Evolutionary conservation across 495 filamentous ascomycete genomes (phyloP).

Genomic region (Penicillium macrosclerotiorum): DNA sequence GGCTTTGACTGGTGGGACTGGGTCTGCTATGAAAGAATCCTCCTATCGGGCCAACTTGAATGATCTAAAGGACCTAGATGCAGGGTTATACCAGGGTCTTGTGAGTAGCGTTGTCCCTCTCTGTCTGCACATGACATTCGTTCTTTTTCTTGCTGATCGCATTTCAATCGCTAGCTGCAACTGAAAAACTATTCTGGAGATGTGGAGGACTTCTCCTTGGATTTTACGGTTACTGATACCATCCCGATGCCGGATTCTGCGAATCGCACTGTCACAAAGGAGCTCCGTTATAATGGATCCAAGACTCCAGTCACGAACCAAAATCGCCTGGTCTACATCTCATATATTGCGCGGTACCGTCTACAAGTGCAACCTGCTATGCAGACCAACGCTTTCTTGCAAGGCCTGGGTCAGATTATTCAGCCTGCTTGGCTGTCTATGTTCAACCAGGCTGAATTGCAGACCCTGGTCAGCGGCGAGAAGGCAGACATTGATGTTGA

Average conservation of each 20-base stretch:
- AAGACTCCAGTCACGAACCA: slow-evolving; percentile 82
- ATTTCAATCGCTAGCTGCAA: slow-evolving; percentile 62
- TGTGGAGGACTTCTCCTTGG: slow-evolving; percentile 73
- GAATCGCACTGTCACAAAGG: slow-evolving; percentile 57
- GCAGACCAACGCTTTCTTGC: slow-evolving; percentile 85
- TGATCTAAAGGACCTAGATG: slow-evolving; percentile 89
- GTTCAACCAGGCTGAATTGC: slow-evolving; percentile 96
- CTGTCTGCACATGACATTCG: slow-evolving; percentile 1
- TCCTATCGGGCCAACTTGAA: slow-evolving; percentile 87
- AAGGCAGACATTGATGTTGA: slow-evolving; percentile 79
- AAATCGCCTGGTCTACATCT: slow-evolving; percentile 92
- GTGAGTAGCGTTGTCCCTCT: slow-evolving; percentile 33
- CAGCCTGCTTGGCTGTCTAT: slow-evolving; percentile 91
- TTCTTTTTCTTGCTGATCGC: slow-evolving; percentile 6
- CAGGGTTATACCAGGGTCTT: slow-evolving; percentile 89
- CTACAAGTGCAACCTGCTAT: slow-evolving; percentile 70
- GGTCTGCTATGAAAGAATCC: slow-evolving; percentile 59
- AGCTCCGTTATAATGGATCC: slow-evolving; percentile 72
- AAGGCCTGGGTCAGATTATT: slow-evolving; percentile 82
- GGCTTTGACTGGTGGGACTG: slow-evolving; percentile 69
- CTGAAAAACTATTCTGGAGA: slow-evolving; percentile 87
- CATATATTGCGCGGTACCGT: slow-evolving; percentile 81
- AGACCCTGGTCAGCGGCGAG: slow-evolving; percentile 88
- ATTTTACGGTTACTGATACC: slow-evolving; percentile 87
- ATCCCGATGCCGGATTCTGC: slow-evolving; percentile 53